Evolutionary conservation across 352 stramenopile species (phyloP), one percentile per base, ranked within the genome.

Genomic region (Thraustochytrium sp.): DNA sequence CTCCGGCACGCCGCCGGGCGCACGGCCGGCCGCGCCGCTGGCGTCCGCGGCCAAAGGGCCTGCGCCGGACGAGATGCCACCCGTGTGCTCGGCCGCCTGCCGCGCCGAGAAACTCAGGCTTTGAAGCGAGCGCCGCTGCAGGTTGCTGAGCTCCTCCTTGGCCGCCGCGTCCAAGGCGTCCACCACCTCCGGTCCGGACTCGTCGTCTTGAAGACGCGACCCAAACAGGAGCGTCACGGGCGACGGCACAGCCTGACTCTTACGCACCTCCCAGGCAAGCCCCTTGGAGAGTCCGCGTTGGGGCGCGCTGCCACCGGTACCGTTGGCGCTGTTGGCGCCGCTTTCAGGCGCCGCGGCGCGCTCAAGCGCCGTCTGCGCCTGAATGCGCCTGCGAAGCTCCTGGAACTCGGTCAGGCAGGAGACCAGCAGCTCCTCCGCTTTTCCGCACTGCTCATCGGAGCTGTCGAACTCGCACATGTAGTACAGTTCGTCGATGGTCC

Each of bases 381-480:
- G 48, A 31, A 86, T 84, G 21, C 68, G 37, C 31, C 68, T 21
- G 2, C 77, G n/a, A 2, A 86, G 42, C n/a, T 86, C 42, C 18
- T 4, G 4, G 34, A 86, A 86, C 23, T 86, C 82, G 26, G 9
- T 29, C 2, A 72, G 34, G 37, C 61, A 55, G 23, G 48, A 31
- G 16, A 18, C 26, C 9, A 86, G 75, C 4, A 86, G 21, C 21
- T 85, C 80, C 65, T 84, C 63, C 3, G 76, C 80, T 23, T 61
- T 77, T 16, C 34, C 68, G n/a, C 63, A 82, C 11, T 82, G 36
- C 16, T 44, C 72, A 8, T 65, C 42, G 18, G 53, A 54, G 31
- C 82, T 84, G 29, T 65, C 73, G 18, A 84, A 65, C 75, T 86
- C 82, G 44, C 82, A 86, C 56, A 85, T 82, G 74, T 75, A 86